Percentiles rank a stretch among this genome's conserved stretches.
Evolutionary conservation across 2,329 filamentous ascomycete genomes (phyloP).

Genomic region (Trichoderma breve): DNA sequence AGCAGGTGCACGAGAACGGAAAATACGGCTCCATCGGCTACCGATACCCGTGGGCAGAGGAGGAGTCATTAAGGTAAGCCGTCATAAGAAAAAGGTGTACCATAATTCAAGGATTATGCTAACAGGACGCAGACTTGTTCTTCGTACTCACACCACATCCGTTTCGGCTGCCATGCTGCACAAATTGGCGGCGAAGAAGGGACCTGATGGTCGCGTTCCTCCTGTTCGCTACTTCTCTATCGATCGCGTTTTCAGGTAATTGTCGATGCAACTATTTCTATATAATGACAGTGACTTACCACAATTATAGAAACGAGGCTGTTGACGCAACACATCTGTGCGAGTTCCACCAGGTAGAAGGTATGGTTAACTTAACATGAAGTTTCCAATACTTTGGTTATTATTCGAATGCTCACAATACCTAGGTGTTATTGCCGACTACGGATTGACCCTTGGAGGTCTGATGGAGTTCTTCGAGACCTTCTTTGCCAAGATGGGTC

Average conservation of each 20-base stretch:
- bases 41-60: conserved; percentile 86
- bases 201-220: conserved; percentile 63
- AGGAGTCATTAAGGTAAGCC: conserved; percentile 68
- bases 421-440: conserved; percentile 81
- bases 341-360: conserved; percentile 98
- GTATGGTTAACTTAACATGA: conserved; percentile 34
- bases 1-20: conserved; percentile 82
- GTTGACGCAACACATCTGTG: conserved; percentile 96
- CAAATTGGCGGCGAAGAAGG: conserved; percentile 78
- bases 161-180: conserved; percentile 89
- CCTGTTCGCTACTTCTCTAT: conserved; percentile 96
- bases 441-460: conserved; percentile 85
- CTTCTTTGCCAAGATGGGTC: conserved; percentile 96
- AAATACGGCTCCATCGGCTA: conserved; percentile 96
- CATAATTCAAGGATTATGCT: neutral
- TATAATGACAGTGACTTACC: neutral
- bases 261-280: neutral
- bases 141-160: conserved; percentile 94
- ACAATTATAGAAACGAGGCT: conserved; percentile 67
- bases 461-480: conserved; percentile 90
- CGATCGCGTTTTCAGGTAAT: conserved; percentile 82
- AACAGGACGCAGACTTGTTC: conserved; percentile 57
- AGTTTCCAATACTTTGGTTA: rapidly evolving
- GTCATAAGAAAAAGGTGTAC: neutral
- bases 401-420: neutral